A percentile compares a stretch with the other conserved stretches of the same genome.
Evolutionary conservation across 2,329 filamentous ascomycete species (phyloP).

Genomic region (Colletotrichum chlorophyti): DNA sequence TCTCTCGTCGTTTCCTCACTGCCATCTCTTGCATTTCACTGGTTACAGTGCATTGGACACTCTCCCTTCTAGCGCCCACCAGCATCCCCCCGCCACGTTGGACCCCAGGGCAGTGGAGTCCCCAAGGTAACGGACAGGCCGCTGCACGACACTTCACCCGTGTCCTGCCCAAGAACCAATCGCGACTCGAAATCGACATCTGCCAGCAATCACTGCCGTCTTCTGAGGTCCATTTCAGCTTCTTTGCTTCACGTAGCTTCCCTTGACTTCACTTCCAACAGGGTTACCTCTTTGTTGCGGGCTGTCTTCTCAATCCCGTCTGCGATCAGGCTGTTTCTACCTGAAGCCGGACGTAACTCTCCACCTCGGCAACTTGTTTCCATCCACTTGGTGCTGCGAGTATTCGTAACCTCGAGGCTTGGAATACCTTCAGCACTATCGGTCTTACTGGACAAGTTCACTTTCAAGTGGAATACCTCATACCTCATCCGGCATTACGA

Average conservation of each 20-base stretch:
- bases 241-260: constrained; percentile 3
- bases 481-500: constrained; percentile 15
- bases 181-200: constrained; percentile 6
- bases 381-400: constrained; percentile 9
- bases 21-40: constrained; percentile 2
- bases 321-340: not conserved
- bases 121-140: constrained; percentile 23
- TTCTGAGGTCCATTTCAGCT: too few species aligned
- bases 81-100: constrained; percentile 20
- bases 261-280: too few species aligned
- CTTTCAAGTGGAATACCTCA: not conserved
- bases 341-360: not conserved
- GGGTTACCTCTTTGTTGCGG: too few species aligned
- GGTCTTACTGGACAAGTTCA: constrained; percentile 20
- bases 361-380: not conserved
- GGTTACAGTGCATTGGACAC: constrained; percentile 12
- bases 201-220: constrained; percentile 8
- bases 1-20: not conserved
- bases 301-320: not conserved
- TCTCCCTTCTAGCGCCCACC: constrained; percentile 19
- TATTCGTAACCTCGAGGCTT: constrained; percentile 6
- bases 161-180: constrained; percentile 12
- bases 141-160: constrained; percentile 28
- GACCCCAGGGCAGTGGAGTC: too few species aligned
- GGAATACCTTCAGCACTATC: not conserved